These are phyloP conservation scores for Hysterium pulicare DNA, from an alignment of 2,329 filamentous ascomycete species.

Conservation along the genomic window DNA sequence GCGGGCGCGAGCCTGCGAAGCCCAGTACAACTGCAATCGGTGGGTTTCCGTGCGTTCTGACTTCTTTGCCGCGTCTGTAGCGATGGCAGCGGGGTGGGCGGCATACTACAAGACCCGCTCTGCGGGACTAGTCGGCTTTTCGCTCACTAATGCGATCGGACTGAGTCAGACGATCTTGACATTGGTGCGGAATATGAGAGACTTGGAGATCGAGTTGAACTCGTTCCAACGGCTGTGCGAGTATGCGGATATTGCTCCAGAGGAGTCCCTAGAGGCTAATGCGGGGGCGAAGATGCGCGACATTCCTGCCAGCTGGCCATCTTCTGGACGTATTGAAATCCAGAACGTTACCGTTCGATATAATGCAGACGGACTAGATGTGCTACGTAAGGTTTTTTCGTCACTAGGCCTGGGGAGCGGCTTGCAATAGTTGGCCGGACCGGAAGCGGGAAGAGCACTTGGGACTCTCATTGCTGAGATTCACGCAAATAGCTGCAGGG, in stretches of 20 bases:
- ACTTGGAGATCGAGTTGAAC: not conserved
- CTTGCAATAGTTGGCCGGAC: conserved; percentile 90
- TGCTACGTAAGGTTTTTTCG: conserved; percentile 75
- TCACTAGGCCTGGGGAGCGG: conserved; percentile 76
- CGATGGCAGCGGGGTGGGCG: not conserved
- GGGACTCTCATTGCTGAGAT: conserved; percentile 82
- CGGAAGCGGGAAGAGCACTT: conserved; percentile 90
- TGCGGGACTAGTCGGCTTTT: not conserved
- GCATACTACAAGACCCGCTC: not conserved
- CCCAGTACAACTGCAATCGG: conserved; percentile 55
- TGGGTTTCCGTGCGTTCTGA: conserved; percentile 57
- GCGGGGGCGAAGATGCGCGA: not conserved
- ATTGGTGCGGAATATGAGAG: not conserved
- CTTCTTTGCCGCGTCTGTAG: conserved; percentile 50
- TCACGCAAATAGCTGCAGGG: conserved; percentile 79
- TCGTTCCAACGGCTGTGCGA: not conserved
- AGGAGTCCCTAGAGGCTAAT: not conserved
- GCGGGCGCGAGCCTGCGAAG: conserved; percentile 48
- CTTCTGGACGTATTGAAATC: not conserved
- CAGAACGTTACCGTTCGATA: not conserved
- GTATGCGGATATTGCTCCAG: not conserved
- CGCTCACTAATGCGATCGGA: not conserved
- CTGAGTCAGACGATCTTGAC: not conserved
- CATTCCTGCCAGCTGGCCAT: not conserved
- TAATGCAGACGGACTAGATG: conserved; percentile 28